A percentile compares a stretch with the other conserved stretches of the same genome.
Evolutionary conservation across 2,329 filamentous ascomycete genomes (phyloP).

Genomic region (Nigrograna mackinnonii): DNA sequence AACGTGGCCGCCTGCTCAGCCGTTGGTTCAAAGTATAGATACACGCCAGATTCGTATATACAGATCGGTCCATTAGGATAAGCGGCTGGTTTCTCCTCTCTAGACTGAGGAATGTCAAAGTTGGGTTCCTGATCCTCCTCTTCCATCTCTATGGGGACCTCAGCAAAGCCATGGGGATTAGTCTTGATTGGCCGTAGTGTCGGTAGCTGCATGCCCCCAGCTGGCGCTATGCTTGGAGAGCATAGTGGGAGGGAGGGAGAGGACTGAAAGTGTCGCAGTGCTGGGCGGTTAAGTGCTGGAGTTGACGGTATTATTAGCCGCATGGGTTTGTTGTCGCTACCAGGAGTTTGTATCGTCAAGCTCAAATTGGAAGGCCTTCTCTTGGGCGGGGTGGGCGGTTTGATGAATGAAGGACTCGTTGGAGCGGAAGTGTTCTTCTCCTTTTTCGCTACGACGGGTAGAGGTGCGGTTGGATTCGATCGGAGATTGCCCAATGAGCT

Average conservation of each 20-base stretch:
- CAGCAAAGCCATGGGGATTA: constrained; percentile 45
- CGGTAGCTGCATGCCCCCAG: constrained; percentile 57
- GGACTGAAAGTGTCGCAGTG: constrained; percentile 64
- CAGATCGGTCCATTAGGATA: constrained; percentile 83
- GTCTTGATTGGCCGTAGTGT: constrained; percentile 36
- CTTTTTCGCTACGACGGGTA: constrained; percentile 52
- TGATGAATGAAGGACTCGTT: constrained; percentile 76
- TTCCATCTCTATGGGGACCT: constrained; percentile 73
- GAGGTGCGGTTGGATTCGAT: constrained; percentile 52
- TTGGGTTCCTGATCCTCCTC: constrained; percentile 61
- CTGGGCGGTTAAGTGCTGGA: constrained; percentile 54
- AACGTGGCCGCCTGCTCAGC: constrained; percentile 76
- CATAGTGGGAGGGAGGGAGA: constrained; percentile 63
- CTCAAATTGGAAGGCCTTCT: constrained; percentile 78
- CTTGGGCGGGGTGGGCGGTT: constrained; percentile 70
- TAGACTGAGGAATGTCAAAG: constrained; percentile 60
- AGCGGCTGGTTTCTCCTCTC: constrained; percentile 73
- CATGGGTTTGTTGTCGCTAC: constrained; percentile 60
- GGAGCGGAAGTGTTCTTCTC: constrained; percentile 61
- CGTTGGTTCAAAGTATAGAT: constrained; percentile 78
- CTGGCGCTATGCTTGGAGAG: constrained; percentile 53
- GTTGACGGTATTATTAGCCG: constrained; percentile 63
- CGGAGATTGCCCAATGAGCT: constrained; percentile 51
- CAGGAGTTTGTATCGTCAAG: constrained; percentile 69
- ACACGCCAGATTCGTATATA: constrained; percentile 78